Evolutionary conservation across 306 rosid species (phyloP).

Genomic region (Bauhinia variegata): DNA sequence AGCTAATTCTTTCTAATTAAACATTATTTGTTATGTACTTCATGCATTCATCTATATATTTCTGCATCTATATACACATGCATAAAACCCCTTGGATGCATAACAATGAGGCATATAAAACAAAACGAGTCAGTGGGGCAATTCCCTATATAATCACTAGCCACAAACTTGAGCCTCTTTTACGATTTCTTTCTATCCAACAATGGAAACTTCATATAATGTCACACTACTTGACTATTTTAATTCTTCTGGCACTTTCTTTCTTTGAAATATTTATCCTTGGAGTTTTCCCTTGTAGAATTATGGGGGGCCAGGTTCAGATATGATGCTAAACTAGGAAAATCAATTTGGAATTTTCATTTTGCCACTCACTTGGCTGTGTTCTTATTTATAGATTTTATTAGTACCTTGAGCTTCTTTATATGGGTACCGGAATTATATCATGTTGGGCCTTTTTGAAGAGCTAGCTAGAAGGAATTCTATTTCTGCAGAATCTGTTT

Average conservation of each 20-base stretch:
- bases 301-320: too few relatives aligned
- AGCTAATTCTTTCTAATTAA: conserved; percentile 7
- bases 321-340: too few relatives aligned
- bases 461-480: too few relatives aligned
- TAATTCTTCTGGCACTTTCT: too few relatives aligned
- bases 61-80: too few relatives aligned
- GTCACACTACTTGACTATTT: neutral
- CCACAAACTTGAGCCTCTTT: neutral
- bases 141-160: neutral
- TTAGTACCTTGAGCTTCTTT: neutral
- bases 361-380: neutral
- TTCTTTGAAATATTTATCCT: too few relatives aligned
- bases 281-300: too few relatives aligned
- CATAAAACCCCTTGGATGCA: too few relatives aligned
- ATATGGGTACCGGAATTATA: conserved; percentile 14
- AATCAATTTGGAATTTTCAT: neutral
- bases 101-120: too few relatives aligned
- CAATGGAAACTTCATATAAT: neutral
- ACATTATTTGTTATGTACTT: conserved; percentile 17
- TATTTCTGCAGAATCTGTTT: neutral
- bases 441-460: neutral
- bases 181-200: neutral
- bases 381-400: neutral
- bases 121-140: neutral
- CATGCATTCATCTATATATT: too few relatives aligned